Conservation (phyloP, 2,329 filamentous ascomycete genomes). For the Neonectria hederae region DNA sequence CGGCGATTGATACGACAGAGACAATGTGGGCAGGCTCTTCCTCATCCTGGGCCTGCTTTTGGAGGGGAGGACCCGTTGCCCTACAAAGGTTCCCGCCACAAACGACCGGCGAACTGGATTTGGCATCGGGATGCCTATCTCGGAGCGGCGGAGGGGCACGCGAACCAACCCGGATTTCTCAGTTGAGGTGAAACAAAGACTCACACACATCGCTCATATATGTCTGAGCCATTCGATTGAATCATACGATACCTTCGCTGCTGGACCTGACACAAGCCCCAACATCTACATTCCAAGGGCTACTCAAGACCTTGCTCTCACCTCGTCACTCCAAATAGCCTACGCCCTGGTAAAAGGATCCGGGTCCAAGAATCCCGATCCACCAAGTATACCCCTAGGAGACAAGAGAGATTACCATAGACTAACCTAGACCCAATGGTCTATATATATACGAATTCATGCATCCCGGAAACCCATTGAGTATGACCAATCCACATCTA, state of each 20-base stretch:
- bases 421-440: no score
- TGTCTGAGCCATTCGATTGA: neutral
- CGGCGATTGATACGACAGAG: slow-evolving; percentile 1
- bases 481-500: no score
- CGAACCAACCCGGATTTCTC: neutral
- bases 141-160: neutral
- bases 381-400: neutral
- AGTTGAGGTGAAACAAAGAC: neutral
- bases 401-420: neutral
- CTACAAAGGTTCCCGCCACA: slow-evolving; percentile 9
- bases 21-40: neutral
- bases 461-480: neutral
- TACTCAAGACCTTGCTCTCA: neutral
- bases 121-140: slow-evolving; percentile 11
- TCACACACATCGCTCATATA: neutral
- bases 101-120: neutral
- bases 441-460: neutral
- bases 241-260: neutral
- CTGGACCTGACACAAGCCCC: neutral
- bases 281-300: neutral
- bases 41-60: slow-evolving; percentile 12
- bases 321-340: no score
- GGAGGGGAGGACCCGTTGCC: slow-evolving; percentile 4
- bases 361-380: neutral
- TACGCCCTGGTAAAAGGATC: neutral